Evolutionary conservation across 83 land plant species (phyloP).

Genomic region (Picea abies): DNA sequence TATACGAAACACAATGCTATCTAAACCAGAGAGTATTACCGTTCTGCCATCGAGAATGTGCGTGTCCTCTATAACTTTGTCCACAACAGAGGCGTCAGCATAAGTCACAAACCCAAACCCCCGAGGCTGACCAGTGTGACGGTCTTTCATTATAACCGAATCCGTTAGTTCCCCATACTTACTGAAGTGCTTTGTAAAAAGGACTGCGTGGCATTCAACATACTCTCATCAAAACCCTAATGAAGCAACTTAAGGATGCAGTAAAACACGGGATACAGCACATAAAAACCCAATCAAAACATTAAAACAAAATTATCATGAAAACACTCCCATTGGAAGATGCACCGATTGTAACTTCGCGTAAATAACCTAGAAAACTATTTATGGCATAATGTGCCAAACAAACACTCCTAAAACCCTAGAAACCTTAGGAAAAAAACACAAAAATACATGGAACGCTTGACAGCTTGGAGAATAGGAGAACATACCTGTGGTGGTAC

Average conservation of each 20-base stretch:
- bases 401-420: background rate
- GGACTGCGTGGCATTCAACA: conserved; percentile 22
- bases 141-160: conserved; percentile 92
- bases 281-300: background rate
- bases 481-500: conserved; percentile 70
- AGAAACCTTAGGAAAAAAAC: background rate
- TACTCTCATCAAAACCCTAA: background rate
- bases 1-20: too few species aligned
- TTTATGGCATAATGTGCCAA: background rate
- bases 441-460: background rate
- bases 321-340: background rate
- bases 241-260: background rate
- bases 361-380: background rate
- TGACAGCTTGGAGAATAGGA: background rate
- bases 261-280: background rate
- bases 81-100: conserved; percentile 56
- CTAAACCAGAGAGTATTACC: background rate
- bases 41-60: conserved; percentile 15
- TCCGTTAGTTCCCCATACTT: conserved; percentile 94
- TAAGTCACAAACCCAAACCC: conserved; percentile 98
- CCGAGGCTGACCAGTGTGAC: conserved; percentile 73
- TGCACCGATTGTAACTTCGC: background rate
- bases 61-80: conserved; percentile 13
- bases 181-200: conserved; percentile 71
- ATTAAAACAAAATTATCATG: background rate